Evolutionary conservation across 176 grass and related monocot species (phyloP).

Genomic region (Oryza officinalis): DNA sequence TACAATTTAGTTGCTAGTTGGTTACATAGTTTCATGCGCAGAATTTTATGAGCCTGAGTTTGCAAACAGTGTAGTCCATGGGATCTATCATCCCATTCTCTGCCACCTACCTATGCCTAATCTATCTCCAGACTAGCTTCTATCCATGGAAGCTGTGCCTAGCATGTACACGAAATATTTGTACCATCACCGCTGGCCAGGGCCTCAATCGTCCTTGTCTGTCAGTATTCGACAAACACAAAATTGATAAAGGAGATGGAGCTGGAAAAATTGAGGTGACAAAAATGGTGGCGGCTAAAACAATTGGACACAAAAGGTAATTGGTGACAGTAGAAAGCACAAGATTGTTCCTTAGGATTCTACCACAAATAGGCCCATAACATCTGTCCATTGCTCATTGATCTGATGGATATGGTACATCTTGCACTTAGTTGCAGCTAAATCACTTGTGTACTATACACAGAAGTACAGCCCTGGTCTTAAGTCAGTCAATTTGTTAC

Average conservation of each 20-base stretch:
- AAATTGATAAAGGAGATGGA: background rate
- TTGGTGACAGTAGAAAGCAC: background rate
- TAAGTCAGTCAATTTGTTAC: background rate
- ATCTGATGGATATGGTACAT: background rate
- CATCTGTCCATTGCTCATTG: background rate
- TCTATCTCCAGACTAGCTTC: constrained; percentile 14
- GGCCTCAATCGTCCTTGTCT: background rate
- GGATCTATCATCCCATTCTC: constrained; percentile 2
- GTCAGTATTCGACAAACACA: background rate
- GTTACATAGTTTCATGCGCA: constrained; percentile 14
- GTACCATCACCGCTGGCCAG: background rate
- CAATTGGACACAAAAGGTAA: background rate
- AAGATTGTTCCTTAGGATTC: background rate
- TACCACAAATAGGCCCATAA: background rate
- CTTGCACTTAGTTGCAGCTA: background rate
- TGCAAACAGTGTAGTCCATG: background rate
- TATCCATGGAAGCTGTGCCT: background rate
- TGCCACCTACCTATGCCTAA: constrained; percentile 18
- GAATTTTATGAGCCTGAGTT: background rate
- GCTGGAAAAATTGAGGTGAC: constrained; percentile 12
- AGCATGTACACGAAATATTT: background rate
- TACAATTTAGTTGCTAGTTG: constrained; percentile 16
- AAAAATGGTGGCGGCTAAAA: background rate
- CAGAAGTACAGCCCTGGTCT: too few relatives aligned
- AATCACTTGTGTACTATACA: background rate